These are phyloP conservation scores for Komagataella phaffii DNA, from an alignment of 805 yeast genomes.

Conservation along the genomic window DNA sequence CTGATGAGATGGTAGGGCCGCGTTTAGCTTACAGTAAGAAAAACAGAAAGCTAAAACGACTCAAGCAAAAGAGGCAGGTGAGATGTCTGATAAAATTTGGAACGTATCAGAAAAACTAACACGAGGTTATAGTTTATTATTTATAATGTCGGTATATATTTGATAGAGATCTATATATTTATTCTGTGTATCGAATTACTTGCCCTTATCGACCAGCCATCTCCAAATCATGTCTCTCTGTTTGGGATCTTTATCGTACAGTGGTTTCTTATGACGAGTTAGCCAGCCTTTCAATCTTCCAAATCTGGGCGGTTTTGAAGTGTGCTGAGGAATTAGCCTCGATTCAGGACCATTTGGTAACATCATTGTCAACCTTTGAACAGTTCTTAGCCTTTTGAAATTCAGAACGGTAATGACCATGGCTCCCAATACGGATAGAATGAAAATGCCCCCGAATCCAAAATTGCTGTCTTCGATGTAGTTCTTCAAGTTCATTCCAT, in stretches of 20 bases:
- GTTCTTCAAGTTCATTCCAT: conserved; percentile 77
- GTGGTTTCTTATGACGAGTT: conserved; percentile 1
- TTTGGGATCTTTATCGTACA: conserved; percentile 11
- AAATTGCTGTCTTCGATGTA: conserved; percentile 54
- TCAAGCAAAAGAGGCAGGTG: not conserved
- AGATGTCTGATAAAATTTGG: not conserved
- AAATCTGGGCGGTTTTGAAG: not conserved
- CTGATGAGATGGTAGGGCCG: not conserved
- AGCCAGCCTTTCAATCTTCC: not conserved
- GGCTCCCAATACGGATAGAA: conserved; percentile 39
- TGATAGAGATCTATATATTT: not conserved
- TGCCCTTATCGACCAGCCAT: conserved; percentile 36
- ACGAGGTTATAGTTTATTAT: not conserved
- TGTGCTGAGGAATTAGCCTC: not conserved
- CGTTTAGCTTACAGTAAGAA: not conserved
- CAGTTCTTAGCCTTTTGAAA: conserved; percentile 41
- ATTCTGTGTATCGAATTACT: conserved; percentile 9
- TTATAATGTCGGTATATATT: conserved; percentile 2
- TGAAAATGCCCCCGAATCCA: conserved; percentile 51
- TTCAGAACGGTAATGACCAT: conserved; percentile 38
- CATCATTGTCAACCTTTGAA: conserved; percentile 57
- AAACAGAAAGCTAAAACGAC: not conserved
- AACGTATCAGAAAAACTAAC: not conserved
- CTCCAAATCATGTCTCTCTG: conserved; percentile 38
- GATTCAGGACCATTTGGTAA: conserved; percentile 10